Evolutionary conservation across 2,329 filamentous ascomycete genomes (phyloP).

Genomic region (Penicillium sp.): DNA sequence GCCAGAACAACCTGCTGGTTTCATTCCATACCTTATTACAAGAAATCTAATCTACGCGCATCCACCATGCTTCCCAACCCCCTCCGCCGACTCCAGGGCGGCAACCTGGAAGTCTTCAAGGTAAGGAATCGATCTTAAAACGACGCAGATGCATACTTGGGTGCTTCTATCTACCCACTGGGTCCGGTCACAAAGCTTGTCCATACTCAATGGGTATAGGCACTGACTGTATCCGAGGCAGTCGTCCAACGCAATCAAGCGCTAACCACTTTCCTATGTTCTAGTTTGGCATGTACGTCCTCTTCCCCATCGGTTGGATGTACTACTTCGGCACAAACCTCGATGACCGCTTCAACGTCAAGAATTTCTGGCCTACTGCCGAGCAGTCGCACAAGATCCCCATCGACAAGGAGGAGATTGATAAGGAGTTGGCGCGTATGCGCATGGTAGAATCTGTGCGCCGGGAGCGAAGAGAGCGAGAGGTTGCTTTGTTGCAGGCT

Average conservation of each 20-base stretch:
- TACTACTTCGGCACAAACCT: constrained; percentile 99
- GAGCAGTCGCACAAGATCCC: constrained; percentile 56
- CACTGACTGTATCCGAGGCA: not conserved
- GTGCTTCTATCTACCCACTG: not conserved
- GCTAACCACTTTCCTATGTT: not conserved
- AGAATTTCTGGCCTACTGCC: constrained; percentile 87
- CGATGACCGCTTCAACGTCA: constrained; percentile 83
- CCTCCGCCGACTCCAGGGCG: constrained; percentile 66
- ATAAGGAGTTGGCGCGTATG: constrained; percentile 74
- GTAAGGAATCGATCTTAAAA: constrained; percentile 48
- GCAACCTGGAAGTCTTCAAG: constrained; percentile 95
- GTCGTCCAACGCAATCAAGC: not conserved
- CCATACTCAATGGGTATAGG: not conserved
- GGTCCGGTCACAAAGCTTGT: not conserved
- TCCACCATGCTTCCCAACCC: constrained; percentile 37
- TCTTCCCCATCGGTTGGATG: constrained; percentile 99
- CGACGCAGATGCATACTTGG: not conserved
- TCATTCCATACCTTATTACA: not conserved
- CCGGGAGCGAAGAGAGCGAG: constrained; percentile 46
- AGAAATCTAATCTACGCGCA: not conserved
- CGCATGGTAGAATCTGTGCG: constrained; percentile 50
- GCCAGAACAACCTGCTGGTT: not conserved
- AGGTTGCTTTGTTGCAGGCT: constrained; percentile 24
- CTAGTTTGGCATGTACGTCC: constrained; percentile 96
- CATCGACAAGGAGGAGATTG: constrained; percentile 61